Conservation (phyloP, 31 red algal genomes). For the Bonnemaisonia californica region DNA sequence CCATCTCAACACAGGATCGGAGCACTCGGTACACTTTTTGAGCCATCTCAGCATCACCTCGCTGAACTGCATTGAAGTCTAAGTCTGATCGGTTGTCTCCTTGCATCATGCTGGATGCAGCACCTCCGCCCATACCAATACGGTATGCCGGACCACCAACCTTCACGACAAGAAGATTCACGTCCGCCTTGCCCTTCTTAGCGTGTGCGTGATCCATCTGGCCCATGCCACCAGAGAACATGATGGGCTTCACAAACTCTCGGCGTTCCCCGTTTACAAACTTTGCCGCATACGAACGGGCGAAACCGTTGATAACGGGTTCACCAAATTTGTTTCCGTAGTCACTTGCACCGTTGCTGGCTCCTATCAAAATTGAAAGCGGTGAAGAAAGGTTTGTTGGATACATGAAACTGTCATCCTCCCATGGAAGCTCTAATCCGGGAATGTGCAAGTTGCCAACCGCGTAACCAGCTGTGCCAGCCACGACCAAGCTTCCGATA, state of each 20-base stretch:
- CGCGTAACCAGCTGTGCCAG: conserved; percentile 86
- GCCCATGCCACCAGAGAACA: conserved; percentile 99
- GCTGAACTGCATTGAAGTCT: conserved; percentile 99
- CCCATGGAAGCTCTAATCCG: conserved; percentile 77
- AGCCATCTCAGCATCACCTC: conserved; percentile 99
- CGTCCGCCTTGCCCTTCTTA: conserved; percentile 69
- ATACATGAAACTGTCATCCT: conserved; percentile 82
- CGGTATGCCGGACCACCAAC: conserved; percentile 99
- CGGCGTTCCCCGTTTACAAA: conserved; percentile 61
- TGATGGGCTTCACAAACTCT: conserved; percentile 99
- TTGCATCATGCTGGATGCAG: conserved; percentile 98
- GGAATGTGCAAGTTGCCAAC: conserved; percentile 96
- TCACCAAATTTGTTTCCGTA: conserved; percentile 99
- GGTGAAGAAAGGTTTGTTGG: conserved; percentile 86
- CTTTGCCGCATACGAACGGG: conserved; percentile 80
- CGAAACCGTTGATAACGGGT: conserved; percentile 95
- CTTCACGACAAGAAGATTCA: conserved; percentile 88
- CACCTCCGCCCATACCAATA: conserved; percentile 99
- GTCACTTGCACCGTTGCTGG: conserved; percentile 96
- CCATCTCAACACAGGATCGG: conserved; percentile 95
- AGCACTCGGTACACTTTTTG: conserved; percentile 94
- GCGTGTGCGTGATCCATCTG: conserved; percentile 95
- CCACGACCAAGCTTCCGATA: conserved; percentile 81
- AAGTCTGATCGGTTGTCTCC: conserved; percentile 91
- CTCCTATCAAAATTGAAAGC: conserved; percentile 83